Evolutionary conservation across 305 asterid genomes (phyloP).

Genomic region (Lippia alba): DNA sequence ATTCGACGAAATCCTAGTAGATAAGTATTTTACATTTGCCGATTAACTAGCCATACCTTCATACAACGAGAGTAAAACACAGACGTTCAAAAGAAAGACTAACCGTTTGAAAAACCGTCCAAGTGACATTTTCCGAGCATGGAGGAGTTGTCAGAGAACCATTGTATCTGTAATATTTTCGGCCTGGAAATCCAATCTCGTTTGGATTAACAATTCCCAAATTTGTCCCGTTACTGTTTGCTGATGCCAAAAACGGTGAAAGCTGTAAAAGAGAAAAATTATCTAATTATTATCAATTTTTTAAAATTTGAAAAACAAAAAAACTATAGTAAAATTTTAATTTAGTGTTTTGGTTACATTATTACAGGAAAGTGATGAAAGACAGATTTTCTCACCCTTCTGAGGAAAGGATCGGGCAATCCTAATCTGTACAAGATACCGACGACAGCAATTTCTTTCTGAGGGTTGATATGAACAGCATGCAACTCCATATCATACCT

Average conservation of each 20-base stretch:
- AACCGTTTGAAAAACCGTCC: conserved; percentile 55
- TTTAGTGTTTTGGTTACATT: no score
- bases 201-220: conserved; percentile 48
- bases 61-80: no score
- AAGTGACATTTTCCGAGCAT: conserved; percentile 62
- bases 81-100: no score
- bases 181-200: conserved; percentile 36
- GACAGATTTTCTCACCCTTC: conserved; percentile 26
- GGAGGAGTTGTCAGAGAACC: conserved; percentile 81
- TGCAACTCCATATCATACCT: conserved; percentile 62
- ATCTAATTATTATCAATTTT: no score
- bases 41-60: no score
- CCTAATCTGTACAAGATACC: conserved; percentile 53
- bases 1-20: no score
- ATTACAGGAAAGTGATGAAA: no score
- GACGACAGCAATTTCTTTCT: conserved; percentile 49
- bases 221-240: conserved; percentile 33
- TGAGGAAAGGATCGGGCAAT: conserved; percentile 49
- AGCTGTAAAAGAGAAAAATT: conserved; percentile 2
- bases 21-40: no score
- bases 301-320: no score
- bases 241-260: conserved; percentile 19
- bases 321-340: no score
- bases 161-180: conserved; percentile 53
- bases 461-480: conserved; percentile 47